Percentiles rank a stretch among this genome's conserved stretches.
Conservation (phyloP, 805 yeast species). For the Ogataea corticis region DNA sequence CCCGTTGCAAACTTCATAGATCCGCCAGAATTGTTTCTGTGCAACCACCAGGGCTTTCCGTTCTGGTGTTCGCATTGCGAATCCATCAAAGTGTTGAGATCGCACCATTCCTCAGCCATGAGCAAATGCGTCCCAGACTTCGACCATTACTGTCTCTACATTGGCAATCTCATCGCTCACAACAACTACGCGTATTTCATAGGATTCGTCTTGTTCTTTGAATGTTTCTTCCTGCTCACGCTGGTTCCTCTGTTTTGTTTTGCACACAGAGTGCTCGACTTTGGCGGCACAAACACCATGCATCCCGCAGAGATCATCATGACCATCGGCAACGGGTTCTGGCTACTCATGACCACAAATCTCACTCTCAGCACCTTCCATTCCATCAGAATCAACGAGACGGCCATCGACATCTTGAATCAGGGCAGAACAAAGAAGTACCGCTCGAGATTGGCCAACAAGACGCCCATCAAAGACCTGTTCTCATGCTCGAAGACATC, state of each 20-base stretch:
- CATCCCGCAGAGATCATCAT: constrained; percentile 33
- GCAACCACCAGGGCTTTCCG: constrained; percentile 76
- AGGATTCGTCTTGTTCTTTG: constrained; percentile 46
- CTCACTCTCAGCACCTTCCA: constrained; percentile 45
- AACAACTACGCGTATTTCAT: constrained; percentile 62
- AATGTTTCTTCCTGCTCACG: constrained; percentile 39
- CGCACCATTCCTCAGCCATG: constrained; percentile 64
- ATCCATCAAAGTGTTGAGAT: constrained; percentile 62
- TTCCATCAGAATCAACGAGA: constrained; percentile 44
- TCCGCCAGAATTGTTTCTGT: constrained; percentile 61
- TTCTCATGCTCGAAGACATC: background rate
- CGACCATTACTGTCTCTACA: constrained; percentile 84
- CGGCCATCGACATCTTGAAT: constrained; percentile 52
- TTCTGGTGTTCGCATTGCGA: constrained; percentile 71
- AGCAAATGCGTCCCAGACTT: constrained; percentile 65
- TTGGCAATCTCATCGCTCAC: constrained; percentile 72
- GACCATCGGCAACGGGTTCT: constrained; percentile 44
- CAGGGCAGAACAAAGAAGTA: constrained; percentile 11
- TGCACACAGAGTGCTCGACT: constrained; percentile 31
- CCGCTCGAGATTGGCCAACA: constrained; percentile 27
- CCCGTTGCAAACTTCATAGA: constrained; percentile 25
- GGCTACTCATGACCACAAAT: constrained; percentile 44
- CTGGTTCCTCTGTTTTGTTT: constrained; percentile 39
- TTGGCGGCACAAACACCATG: constrained; percentile 19
- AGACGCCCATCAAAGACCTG: constrained; percentile 22